Base-by-base conservation (phyloP, 805 yeast species). In the Monosporozyma unispora region DNA sequence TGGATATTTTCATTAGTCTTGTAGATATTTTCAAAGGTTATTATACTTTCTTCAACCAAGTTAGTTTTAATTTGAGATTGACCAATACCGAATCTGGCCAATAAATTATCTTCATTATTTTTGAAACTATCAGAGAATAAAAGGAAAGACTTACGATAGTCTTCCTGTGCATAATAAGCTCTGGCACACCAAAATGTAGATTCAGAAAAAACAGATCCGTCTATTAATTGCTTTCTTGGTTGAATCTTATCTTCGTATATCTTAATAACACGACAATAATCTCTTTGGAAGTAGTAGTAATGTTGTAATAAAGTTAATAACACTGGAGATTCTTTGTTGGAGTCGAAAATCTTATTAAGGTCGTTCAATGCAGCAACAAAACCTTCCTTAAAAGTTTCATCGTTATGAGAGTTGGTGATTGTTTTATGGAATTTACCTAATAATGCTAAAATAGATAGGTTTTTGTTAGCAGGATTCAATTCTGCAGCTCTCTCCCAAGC, bases 151-250 rank as follows among this genome's bases (percentile, higher is more conserved):
- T 76, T 76, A n/a, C 79, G 76, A 59, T 73, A 79, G 57, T 89
- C 87, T 1, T 71, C 68, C 25, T 75, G 63, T 6, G 72, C 73
- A 56, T 82, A 90, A 46, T 78, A 73, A 16, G 85, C 82, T 64
- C 98, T 77, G 3, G 88, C 99, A 49, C 82, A 72, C 98, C 97
- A 93, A 58, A 86, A 86, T 45, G 76, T 66, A 2, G 87, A 81
- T 54, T 84, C 90, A 29, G 85, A 76, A 21, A 71, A 59, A 2
- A 81, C 63, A 22, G 68, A 65, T 3, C 72, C 47, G 11, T 64
- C 50, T 2, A 59, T 49, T 5, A 58, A 50, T 0, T 80, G 68
- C 21, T 68, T 59, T 21, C 65, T 68, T 0, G 73, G 58, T 25
- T 62, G 56, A 11, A 74, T 62, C 14, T 78, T 64, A 4, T 82